Base-by-base conservation (phyloP, 2,329 filamentous ascomycete genomes). In the Arachnomyces sp. region DNA sequence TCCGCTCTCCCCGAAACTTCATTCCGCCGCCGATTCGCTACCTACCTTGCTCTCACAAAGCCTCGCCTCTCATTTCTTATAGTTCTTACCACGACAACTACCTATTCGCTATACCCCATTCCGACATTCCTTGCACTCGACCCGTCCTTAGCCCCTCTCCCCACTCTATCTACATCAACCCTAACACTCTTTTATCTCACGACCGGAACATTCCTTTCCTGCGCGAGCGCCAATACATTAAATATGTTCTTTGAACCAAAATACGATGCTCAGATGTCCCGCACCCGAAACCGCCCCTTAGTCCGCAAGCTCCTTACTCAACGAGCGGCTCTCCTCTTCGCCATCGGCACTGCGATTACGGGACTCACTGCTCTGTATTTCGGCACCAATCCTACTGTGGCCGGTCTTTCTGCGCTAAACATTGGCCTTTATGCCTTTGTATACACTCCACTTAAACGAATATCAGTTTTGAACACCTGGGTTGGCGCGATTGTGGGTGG, bases 161-260 rank as follows among this genome's bases (percentile, higher is more conserved):
- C 64, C 14, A 86, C 92, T 1, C 74, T 96, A 39, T 69, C 67
- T 2, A 69, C 66, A 14, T 93, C 86, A 45, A 87, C 92, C 2
- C 72, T 96, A 39, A 98, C 92, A 7, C 81, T 96, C 13, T 73
- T 93, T 38, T 96, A 95, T 69, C 79, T 98, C 38, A 95, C 90
- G 0, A 79, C 79, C 3, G 90, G 92, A 44, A 96, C 92, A 0
- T 80, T 89, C 3, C 74, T 95, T 14, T 92, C 86, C 61, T 85
- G 80, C n/a, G 87, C 89, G 32, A 86, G 84, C 44, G 92, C 92
- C 32, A 98, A 98, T 60, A 79, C 92, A 2, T 73, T 96, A 50
- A 98, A 98, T 65, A 98, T 98, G 92, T 79, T 95, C 43, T 88
- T 95, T 65, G 92, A 98, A 65, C 85, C 82, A 7, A 74, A 81